Evolutionary conservation across 495 filamentous ascomycete species (phyloP).

Genomic region (Daldinia concentrica): DNA sequence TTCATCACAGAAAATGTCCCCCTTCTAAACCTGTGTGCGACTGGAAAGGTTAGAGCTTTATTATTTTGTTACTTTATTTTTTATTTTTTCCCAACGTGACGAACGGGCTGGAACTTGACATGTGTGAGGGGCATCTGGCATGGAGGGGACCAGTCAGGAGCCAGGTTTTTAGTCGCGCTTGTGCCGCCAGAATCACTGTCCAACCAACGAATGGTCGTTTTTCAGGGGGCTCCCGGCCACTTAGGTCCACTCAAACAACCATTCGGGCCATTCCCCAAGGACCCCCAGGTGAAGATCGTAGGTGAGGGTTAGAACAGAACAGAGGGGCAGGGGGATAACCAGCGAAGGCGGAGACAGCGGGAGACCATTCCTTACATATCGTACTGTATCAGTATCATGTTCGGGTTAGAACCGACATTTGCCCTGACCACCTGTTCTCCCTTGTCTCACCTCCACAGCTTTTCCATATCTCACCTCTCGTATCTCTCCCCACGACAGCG

Average conservation of each 20-base stretch:
- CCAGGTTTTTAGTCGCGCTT: conserved; percentile 41
- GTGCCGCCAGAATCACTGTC: conserved; percentile 39
- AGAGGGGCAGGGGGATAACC: conserved; percentile 10
- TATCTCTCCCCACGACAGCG: conserved; percentile 17
- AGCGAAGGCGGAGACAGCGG: conserved; percentile 16
- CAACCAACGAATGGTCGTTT: conserved; percentile 34
- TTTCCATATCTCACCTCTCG: conserved; percentile 31
- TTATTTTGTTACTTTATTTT: conserved; percentile 10
- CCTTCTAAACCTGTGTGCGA: conserved; percentile 31
- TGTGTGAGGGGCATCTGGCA: conserved; percentile 40
- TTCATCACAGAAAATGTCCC: conserved; percentile 21
- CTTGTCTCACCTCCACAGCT: conserved; percentile 21
- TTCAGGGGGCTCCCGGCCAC: conserved; percentile 39
- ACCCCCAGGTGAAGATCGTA: conserved; percentile 42
- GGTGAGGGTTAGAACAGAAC: conserved; percentile 35
- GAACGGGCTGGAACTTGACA: conserved; percentile 37
- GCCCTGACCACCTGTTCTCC: conserved; percentile 17
- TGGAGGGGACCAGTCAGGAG: conserved; percentile 28
- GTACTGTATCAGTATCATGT: conserved; percentile 31
- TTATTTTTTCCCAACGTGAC: conserved; percentile 27
- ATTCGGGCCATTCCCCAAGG: conserved; percentile 41
- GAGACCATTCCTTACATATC: background rate
- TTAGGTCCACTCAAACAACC: conserved; percentile 35
- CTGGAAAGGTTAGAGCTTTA: conserved; percentile 29
- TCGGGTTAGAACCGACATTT: conserved; percentile 19